These are phyloP conservation scores for Colletotrichum coccodes DNA, from an alignment of 2,329 filamentous ascomycete genomes.

Conservation along the genomic window DNA sequence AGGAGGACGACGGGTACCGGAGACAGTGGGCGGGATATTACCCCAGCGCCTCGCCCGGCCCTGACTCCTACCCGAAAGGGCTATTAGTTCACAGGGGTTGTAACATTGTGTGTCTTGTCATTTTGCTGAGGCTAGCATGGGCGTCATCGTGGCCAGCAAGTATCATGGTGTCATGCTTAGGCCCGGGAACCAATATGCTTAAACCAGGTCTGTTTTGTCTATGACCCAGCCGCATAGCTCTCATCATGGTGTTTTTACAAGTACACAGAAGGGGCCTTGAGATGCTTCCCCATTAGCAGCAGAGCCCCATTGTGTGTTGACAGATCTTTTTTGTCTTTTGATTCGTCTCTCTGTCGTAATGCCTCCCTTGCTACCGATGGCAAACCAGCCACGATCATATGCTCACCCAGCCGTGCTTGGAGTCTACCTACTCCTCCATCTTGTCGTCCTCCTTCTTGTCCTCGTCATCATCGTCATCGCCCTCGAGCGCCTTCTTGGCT, in stretches of 20 bases:
- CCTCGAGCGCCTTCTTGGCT: constrained; percentile 90
- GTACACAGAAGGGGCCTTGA: constrained; percentile 21
- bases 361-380: background rate
- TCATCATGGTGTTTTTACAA: constrained; percentile 36
- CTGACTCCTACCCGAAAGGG: too few relatives aligned
- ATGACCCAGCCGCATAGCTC: constrained; percentile 34
- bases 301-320: constrained; percentile 11
- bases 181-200: background rate
- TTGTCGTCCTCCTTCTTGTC: constrained; percentile 74
- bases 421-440: constrained; percentile 82
- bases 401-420: background rate
- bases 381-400: background rate
- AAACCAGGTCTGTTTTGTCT: constrained; percentile 34
- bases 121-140: too few relatives aligned
- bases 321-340: constrained; percentile 18
- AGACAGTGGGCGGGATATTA: too few relatives aligned
- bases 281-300: background rate
- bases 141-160: too few relatives aligned
- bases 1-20: too few relatives aligned
- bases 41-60: too few relatives aligned
- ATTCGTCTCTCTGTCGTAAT: constrained; percentile 15
- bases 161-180: too few relatives aligned
- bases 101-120: too few relatives aligned
- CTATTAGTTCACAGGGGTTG: too few relatives aligned
- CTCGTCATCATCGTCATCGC: constrained; percentile 79